Percentiles rank a stretch among this genome's conserved stretches.
phyloP scores from a whole-genome alignment of 2,329 filamentous ascomycete species.

The Aspergillus sclerotialis region DNA sequence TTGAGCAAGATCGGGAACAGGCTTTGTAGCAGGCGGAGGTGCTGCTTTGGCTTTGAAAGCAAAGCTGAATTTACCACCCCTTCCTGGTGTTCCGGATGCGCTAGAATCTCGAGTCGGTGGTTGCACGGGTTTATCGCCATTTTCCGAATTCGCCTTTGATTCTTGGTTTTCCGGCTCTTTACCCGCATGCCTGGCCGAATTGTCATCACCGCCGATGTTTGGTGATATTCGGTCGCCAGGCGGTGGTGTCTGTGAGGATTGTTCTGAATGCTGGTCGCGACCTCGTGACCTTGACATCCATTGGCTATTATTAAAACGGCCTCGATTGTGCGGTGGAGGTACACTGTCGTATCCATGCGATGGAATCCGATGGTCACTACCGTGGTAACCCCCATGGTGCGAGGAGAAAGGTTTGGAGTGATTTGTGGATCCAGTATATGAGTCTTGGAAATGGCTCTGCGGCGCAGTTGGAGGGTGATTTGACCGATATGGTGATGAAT shows the following conservation, averaged over 20 bases:
- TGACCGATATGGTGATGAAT: conserved; percentile 55
- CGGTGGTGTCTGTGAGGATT: conserved; percentile 25
- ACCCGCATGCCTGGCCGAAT: conserved; percentile 52
- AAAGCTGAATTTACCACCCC: conserved; percentile 76
- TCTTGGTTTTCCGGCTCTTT: conserved; percentile 59
- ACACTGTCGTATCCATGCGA: conserved; percentile 41
- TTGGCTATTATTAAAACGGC: conserved; percentile 60
- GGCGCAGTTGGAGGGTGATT: conserved; percentile 49
- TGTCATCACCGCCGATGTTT: conserved; percentile 49
- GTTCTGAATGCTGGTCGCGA: conserved; percentile 38
- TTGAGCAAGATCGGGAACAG: conserved; percentile 43
- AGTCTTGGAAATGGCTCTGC: conserved; percentile 47
- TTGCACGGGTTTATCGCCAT: conserved; percentile 44
- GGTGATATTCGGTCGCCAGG: conserved; percentile 27
- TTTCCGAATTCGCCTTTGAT: conserved; percentile 38
- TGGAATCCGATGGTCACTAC: conserved; percentile 45
- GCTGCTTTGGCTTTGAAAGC: conserved; percentile 76
- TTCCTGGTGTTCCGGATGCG: conserved; percentile 46
- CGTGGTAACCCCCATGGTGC: conserved; percentile 54
- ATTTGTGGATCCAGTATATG: conserved; percentile 51
- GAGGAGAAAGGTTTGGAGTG: conserved; percentile 44
- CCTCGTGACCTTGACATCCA: conserved; percentile 57
- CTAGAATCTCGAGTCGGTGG: conserved; percentile 50
- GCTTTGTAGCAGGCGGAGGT: conserved; percentile 46
- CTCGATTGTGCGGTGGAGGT: conserved; percentile 47